Base-by-base conservation (phyloP, 2,329 filamentous ascomycete species). In the Stagonosporopsis tanaceti region DNA sequence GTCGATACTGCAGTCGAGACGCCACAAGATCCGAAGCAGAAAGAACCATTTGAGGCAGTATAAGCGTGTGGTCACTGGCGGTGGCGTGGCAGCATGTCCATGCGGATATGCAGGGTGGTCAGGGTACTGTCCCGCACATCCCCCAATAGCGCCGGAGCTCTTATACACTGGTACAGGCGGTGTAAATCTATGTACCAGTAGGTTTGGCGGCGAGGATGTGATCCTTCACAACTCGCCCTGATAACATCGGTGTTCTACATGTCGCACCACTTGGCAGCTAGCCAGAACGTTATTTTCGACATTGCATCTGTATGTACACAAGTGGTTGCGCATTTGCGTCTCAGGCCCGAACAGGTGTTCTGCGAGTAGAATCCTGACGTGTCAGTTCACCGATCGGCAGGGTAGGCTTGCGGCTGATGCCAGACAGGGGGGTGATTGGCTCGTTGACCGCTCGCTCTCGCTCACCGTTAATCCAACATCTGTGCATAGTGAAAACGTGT, bases 261-360 rank as follows among this genome's bases (percentile, higher is more conserved):
- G 9, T 20, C 12, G 11, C 14, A 15, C 27, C 25, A n/a, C 8
- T n/a, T 20, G n/a, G 40, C 15, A 9, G 15, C 14, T 17, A 11
- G n/a, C 28, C n/a, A 45, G 27, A 34, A 14, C 6, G 9, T 12
- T 34, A 11, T 22, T 20, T 4, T 45, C n/a, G 17, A 28, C 12
- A 44, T 17, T 20, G 14, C 6, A 6, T 11, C 20, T 35, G 15
- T 27, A 53, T 42, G 37, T 27, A 27, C 25, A 27, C 8, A 37
- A 25, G 3, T 25, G 8, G 30, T 32, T 35, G 9, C 38, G 44
- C 15, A 48, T 42, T 32, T 15, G 44, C 32, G 24, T 57, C 25
- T 47, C 34, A 45, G 38, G 32, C 38, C 48, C 44, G 54, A 57
- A 50, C 54, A 53, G 48, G 44, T 48, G 54, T 57, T 57, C 54